phyloP scores from a whole-genome alignment of 495 filamentous ascomycete genomes.

The Viridothelium virens region DNA sequence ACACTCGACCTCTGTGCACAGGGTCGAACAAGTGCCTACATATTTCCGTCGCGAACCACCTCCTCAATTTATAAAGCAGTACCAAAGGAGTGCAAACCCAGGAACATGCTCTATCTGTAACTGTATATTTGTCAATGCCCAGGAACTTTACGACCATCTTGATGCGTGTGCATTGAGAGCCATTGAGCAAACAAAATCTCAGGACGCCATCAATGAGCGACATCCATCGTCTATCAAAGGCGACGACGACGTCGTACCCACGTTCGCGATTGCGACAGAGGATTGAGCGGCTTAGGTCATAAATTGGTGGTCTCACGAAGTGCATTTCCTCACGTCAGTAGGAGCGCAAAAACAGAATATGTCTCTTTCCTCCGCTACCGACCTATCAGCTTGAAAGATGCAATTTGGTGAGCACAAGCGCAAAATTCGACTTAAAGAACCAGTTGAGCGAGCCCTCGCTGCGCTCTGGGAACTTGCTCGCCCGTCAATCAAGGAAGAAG shows the following conservation, averaged over 20 bases:
- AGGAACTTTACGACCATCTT: conserved; percentile 24
- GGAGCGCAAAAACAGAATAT: no score
- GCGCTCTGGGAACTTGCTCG: no score
- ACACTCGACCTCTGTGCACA: conserved; percentile 19
- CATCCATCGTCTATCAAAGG: neutral
- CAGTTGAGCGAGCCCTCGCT: no score
- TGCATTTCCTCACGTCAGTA: no score
- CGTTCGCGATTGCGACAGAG: no score
- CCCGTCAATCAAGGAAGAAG: no score
- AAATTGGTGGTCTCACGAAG: no score
- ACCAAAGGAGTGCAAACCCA: conserved; percentile 26
- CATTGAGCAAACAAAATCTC: neutral
- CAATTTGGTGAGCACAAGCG: no score
- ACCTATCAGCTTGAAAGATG: no score
- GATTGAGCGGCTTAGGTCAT: no score
- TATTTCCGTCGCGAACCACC: neutral
- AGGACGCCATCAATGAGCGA: neutral
- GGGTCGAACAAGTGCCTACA: conserved; percentile 5
- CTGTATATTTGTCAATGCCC: conserved; percentile 1
- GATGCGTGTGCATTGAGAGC: conserved; percentile 14
- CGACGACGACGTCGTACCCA: neutral
- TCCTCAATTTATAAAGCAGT: neutral
- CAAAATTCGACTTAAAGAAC: no score
- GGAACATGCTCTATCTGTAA: neutral
- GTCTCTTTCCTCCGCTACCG: no score